Evolutionary conservation across 2,329 filamentous ascomycete genomes (phyloP), one percentile per base, ranked within the genome.

Genomic region (Nemania sp.): DNA sequence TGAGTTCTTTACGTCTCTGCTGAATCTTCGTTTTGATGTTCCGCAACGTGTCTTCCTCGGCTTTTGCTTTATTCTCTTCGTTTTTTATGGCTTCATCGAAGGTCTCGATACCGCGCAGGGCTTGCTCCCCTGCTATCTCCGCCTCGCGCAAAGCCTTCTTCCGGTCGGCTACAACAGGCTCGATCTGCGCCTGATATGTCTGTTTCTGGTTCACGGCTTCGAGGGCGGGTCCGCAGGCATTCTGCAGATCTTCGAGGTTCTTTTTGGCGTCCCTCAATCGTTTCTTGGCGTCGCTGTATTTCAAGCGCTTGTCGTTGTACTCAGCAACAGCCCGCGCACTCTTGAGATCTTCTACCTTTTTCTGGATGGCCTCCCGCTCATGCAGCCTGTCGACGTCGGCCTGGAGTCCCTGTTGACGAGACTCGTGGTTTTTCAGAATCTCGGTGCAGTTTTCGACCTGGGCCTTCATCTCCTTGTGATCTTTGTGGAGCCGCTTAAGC

Each of bases 321-420:
- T 84, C 79, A 18, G 89, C 82, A 39, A 92, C 79, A 0, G 90
- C 86, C 40, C 87, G 83, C 25, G 86, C 83, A 37, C 83, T 83
- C 65, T 89, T 81, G 47, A 97, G 80, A 48, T 89, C 80, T 25
- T 83, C 78, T 4, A 94, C 81, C 58, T 83, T 85, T 54, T 84
- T 78, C 69, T 89, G 80, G 51, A 92, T 85, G 54, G 85, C 81
- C 57, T 89, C 85, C 59, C 92, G 86, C 73, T 98, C 89, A 50
- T 86, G 85, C 70, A 95, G 83, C 65, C 91, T 87, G 68, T 96
- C 89, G 21, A 98, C 92, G 69, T 97, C 93, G 10, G 85, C 87
- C 69, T 90, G 86, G 46, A 96, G 85, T 51, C 86, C 83, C 63
- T 84, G 79, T 65, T 98, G 94, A 29, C 92, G 87, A 42, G 79